Conservation (phyloP, 495 filamentous ascomycete genomes). For the Collariella sp. region DNA sequence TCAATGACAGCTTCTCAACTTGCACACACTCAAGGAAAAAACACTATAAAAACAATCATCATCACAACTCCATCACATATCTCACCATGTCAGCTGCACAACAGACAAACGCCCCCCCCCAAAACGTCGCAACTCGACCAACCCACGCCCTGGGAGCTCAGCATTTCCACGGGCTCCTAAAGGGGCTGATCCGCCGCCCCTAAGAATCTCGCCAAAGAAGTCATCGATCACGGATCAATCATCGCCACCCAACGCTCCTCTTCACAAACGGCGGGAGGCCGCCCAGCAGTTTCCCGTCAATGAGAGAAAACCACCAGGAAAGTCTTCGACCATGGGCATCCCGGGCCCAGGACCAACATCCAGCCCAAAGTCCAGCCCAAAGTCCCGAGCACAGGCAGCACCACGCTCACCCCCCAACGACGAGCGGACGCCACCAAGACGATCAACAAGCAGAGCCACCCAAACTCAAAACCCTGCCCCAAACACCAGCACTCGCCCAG, state of each 20-base stretch:
- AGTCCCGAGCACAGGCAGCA: not conserved
- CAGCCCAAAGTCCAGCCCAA: not conserved
- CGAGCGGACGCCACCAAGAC: too few relatives aligned
- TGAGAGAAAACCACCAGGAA: too few relatives aligned
- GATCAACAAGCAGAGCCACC: not conserved
- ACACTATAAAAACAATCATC: not conserved
- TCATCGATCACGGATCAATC: too few relatives aligned
- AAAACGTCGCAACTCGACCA: slow-evolving; percentile 4
- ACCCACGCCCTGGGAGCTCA: slow-evolving; percentile 18
- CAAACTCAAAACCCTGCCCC: not conserved
- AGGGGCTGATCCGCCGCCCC: not conserved
- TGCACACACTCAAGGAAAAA: not conserved
- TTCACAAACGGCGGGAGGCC: not conserved
- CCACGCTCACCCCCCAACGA: too few relatives aligned
- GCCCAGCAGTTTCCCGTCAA: too few relatives aligned
- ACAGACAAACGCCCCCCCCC: slow-evolving; percentile 4
- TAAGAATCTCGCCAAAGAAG: not conserved
- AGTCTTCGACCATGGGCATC: not conserved
- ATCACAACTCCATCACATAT: not conserved
- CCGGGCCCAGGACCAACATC: not conserved
- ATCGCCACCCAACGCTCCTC: too few relatives aligned
- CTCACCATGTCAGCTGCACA: slow-evolving; percentile 16
- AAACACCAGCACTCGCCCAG: not conserved
- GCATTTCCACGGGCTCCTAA: slow-evolving; percentile 15
- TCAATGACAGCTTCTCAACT: not conserved